Base-by-base conservation (phyloP, 2,329 filamentous ascomycete genomes). In the Paraphaeosphaeria sporulosa region DNA sequence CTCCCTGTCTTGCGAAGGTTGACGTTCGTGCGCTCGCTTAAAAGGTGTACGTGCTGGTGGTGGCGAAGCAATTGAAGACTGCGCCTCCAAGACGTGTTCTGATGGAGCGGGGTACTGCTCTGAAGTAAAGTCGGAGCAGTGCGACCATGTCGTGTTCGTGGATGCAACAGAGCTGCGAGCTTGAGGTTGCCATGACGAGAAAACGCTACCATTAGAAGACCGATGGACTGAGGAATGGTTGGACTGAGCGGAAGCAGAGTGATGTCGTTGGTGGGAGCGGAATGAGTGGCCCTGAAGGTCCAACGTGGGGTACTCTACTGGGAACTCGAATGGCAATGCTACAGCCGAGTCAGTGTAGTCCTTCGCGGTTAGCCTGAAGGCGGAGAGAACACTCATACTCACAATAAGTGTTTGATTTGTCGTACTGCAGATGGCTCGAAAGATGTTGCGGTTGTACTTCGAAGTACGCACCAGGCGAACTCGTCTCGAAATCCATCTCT, bases 131-230 rank as follows among this genome's bases (percentile, higher is more conserved):
- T 63, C 55, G 10, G 70, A 70, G 5, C 57, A 19, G n/a, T 63
- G 46, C 5, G 73, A 72, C 56, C 61, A 67, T 6, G 60, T 61
- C 8, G 72, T 72, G 27, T 47, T 64, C 7, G 65, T 67, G 2
- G 73, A 74, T 9, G 70, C 59, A 12, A 63, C 54, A 4, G 73
- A 75, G 15, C 63, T 59, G 23, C 70, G 57, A 3, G 54, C 46
- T 8, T 65, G 61, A 3, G 54, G 48, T 8, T 65, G 61, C 38
- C 32, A 59, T 17, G 66, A 50, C 3, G 71, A 72, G 49, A 70
- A 71, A 2, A 52, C 52, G 51, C 66, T 72, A 9, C 57, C 57
- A 15, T 54, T 51, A 1, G 71, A 72, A 0, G 59, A 67, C 8
- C 71, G 64, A 23, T 58, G 63, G 25, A 61, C 52, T 2, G 68